phyloP scores from a whole-genome alignment of 805 yeast genomes.

The Aciculoconidium aculeatum region DNA sequence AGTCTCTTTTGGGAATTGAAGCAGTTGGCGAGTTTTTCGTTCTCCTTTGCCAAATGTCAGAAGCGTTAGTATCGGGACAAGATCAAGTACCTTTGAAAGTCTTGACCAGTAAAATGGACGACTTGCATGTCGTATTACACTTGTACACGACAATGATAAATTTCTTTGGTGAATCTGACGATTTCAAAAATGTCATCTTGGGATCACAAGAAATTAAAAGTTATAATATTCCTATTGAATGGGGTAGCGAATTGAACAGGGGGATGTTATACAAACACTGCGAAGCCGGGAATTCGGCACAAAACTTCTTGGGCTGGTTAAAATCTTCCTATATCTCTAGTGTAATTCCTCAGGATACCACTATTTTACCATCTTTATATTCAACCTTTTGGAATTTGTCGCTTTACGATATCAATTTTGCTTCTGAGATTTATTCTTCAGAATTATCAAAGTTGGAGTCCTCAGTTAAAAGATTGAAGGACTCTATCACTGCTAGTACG shows the following conservation, averaged over 20 bases:
- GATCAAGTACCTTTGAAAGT: conserved; percentile 56
- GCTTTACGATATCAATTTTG: conserved; percentile 62
- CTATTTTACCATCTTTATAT: conserved; percentile 2
- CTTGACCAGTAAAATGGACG: conserved; percentile 67
- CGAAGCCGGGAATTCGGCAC: too few relatives aligned
- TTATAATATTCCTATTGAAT: conserved; percentile 48
- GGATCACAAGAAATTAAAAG: too few relatives aligned
- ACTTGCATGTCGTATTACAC: conserved; percentile 59
- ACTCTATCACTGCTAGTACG: conserved; percentile 24
- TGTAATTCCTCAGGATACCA: too few relatives aligned
- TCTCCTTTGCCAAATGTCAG: conserved; percentile 47
- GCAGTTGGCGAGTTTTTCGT: conserved; percentile 61
- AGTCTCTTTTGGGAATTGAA: conserved; percentile 37
- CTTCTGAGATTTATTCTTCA: conserved; percentile 42
- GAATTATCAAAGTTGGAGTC: conserved; percentile 38
- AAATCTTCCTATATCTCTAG: too few relatives aligned
- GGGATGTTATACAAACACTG: too few relatives aligned
- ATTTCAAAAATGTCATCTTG: conserved; percentile 30
- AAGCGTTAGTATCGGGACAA: conserved; percentile 30
- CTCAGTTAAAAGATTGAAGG: conserved; percentile 28
- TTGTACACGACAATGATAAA: conserved; percentile 55
- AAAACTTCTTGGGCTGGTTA: too few relatives aligned
- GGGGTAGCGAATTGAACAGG: conserved; percentile 79
- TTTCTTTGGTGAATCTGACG: conserved; percentile 38
- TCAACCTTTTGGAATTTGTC: conserved; percentile 66